Percentiles rank a stretch among this genome's conserved stretches.
Evolutionary conservation across 768 basidiomycete genomes (phyloP).

Genomic region (Epithele typhae): DNA sequence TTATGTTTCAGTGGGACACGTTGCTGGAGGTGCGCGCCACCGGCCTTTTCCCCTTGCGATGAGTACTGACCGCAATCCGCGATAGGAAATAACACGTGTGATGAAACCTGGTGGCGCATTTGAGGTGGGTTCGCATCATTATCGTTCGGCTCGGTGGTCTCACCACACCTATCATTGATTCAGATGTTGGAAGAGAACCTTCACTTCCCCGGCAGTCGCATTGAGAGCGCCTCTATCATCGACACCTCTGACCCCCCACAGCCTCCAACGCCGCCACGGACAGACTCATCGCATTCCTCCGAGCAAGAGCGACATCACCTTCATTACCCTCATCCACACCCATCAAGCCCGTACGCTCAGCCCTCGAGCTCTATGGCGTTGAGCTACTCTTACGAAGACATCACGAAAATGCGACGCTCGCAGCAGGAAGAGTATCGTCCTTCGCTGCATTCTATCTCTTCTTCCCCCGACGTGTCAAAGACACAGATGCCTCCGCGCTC

Average conservation of each 20-base stretch:
- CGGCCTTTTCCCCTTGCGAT: neutral
- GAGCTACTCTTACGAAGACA: slow-evolving; percentile 15
- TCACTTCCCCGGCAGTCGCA: slow-evolving; percentile 57
- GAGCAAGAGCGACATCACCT: slow-evolving; percentile 6
- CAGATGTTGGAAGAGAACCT: slow-evolving; percentile 74
- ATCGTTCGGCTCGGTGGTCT: neutral
- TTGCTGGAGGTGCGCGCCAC: slow-evolving; percentile 45
- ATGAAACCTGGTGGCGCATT: slow-evolving; percentile 74
- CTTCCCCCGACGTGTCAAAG: neutral
- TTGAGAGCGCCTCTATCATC: slow-evolving; percentile 22
- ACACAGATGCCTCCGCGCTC: neutral
- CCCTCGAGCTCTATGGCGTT: neutral
- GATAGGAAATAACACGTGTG: slow-evolving; percentile 56
- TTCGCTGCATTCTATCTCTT: neutral
- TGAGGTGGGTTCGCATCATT: slow-evolving; percentile 40
- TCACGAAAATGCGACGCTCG: slow-evolving; percentile 1
- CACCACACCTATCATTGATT: neutral
- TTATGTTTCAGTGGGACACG: slow-evolving; percentile 50
- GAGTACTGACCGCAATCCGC: neutral
- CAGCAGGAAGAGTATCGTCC: slow-evolving; percentile 1
- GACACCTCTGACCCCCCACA: slow-evolving; percentile 7
- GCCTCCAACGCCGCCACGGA: slow-evolving; percentile 11
- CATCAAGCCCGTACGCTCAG: neutral
- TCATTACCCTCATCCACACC: no score
- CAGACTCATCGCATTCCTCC: slow-evolving; percentile 12